These are phyloP conservation scores for Thielaviopsis cerberus DNA, from an alignment of 2,329 filamentous ascomycete genomes.

Conservation along the genomic window DNA sequence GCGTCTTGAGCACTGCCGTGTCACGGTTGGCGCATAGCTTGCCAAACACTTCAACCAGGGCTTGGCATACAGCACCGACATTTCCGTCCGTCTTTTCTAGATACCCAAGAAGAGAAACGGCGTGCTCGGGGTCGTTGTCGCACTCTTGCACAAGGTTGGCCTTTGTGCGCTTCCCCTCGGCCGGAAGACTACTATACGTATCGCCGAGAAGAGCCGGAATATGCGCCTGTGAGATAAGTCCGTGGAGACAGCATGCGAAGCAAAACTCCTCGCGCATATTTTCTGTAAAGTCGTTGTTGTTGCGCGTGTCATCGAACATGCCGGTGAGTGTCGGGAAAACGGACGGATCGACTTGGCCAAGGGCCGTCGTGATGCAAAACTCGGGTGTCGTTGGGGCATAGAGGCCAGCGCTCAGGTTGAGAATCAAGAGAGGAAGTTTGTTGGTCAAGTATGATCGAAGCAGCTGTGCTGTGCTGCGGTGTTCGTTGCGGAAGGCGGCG, in stretches of 20 bases:
- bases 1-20: conserved; percentile 58
- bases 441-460: conserved; percentile 74
- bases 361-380: conserved; percentile 50
- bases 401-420: conserved; percentile 40
- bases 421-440: conserved; percentile 37
- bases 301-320: conserved; percentile 40
- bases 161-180: conserved; percentile 56
- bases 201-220: conserved; percentile 70
- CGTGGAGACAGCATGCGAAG: conserved; percentile 76
- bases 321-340: conserved; percentile 44
- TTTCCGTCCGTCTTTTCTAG: conserved; percentile 85
- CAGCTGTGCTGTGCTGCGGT: conserved; percentile 43
- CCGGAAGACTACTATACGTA: conserved; percentile 60
- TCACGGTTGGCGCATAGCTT: conserved; percentile 54
- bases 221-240: conserved; percentile 58
- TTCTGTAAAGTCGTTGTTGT: conserved; percentile 33
- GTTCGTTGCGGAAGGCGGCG: conserved; percentile 51
- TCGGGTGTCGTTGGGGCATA: conserved; percentile 58
- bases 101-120: conserved; percentile 60
- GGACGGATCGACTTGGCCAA: conserved; percentile 66
- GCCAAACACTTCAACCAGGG: conserved; percentile 52
- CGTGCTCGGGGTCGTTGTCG: conserved; percentile 52
- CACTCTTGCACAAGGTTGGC: conserved; percentile 65
- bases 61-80: conserved; percentile 65
- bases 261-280: conserved; percentile 56